Conservation (phyloP, 2,329 filamentous ascomycete species). For the Fusarium guadeloupense region DNA sequence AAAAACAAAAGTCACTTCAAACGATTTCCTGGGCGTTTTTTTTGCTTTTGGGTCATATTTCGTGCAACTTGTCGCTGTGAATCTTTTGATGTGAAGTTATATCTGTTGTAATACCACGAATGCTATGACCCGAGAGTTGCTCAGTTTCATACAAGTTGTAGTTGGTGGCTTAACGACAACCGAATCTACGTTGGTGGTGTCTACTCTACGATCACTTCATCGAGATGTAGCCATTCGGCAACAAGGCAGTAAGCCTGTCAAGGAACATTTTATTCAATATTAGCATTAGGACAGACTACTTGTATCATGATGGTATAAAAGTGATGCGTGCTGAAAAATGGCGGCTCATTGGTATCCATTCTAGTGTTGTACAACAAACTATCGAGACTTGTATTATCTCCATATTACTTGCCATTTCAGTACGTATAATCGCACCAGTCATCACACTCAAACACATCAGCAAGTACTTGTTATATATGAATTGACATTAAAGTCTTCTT, state of each 20-base stretch:
- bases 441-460: background rate
- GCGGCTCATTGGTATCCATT: no score
- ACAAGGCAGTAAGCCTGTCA: no score
- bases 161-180: background rate
- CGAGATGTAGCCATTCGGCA: no score
- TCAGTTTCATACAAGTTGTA: background rate
- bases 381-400: no score
- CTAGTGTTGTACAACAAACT: no score
- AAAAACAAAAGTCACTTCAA: constrained; percentile 50
- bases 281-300: no score
- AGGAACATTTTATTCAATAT: no score
- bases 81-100: constrained; percentile 1
- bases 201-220: background rate
- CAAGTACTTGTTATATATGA: constrained; percentile 4
- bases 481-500: constrained; percentile 28
- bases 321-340: no score
- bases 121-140: background rate
- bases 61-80: constrained; percentile 19
- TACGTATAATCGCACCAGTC: background rate
- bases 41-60: constrained; percentile 10
- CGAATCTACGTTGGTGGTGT: background rate
- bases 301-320: no score
- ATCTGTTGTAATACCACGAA: background rate
- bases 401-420: background rate
- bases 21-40: constrained; percentile 23